A percentile compares a stretch with the other conserved stretches of the same genome.
Evolutionary conservation across 306 rosid genomes (phyloP).

Genomic region (Vicia villosa): DNA sequence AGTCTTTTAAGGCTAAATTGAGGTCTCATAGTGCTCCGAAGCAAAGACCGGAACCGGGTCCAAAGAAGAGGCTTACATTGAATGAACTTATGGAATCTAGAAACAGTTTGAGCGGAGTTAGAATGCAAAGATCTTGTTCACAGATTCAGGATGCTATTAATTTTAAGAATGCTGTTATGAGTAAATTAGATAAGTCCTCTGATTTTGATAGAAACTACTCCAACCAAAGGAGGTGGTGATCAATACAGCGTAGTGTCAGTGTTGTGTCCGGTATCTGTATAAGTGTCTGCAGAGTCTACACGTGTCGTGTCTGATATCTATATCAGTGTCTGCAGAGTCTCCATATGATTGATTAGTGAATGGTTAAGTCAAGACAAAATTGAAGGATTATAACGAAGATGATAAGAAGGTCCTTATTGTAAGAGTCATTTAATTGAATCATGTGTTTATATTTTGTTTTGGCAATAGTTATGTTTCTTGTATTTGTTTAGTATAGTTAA

Average conservation of each 20-base stretch:
- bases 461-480: neutral
- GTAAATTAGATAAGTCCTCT: slow-evolving; percentile 63
- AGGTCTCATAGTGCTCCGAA: slow-evolving; percentile 91
- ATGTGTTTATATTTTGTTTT: too few species aligned
- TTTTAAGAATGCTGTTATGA: slow-evolving; percentile 89
- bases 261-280: too few species aligned
- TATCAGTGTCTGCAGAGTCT: neutral
- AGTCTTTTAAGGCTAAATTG: slow-evolving; percentile 83
- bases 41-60: slow-evolving; percentile 76
- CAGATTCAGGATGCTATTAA: slow-evolving; percentile 74
- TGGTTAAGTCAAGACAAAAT: neutral
- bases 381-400: neutral
- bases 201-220: slow-evolving; percentile 41
- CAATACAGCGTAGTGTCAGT: neutral
- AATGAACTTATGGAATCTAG: slow-evolving; percentile 77
- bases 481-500: neutral
- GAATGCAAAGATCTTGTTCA: slow-evolving; percentile 88
- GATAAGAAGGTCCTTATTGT: neutral
- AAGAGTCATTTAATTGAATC: too few species aligned
- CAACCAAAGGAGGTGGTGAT: slow-evolving; percentile 47
- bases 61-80: slow-evolving; percentile 68
- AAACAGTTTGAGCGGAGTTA: slow-evolving; percentile 70
- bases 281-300: too few species aligned
- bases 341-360: neutral
- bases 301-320: neutral